Evolutionary conservation across 2,329 filamentous ascomycete species (phyloP), one percentile per base, ranked within the genome.

Genomic region (Penicillium sp.): DNA sequence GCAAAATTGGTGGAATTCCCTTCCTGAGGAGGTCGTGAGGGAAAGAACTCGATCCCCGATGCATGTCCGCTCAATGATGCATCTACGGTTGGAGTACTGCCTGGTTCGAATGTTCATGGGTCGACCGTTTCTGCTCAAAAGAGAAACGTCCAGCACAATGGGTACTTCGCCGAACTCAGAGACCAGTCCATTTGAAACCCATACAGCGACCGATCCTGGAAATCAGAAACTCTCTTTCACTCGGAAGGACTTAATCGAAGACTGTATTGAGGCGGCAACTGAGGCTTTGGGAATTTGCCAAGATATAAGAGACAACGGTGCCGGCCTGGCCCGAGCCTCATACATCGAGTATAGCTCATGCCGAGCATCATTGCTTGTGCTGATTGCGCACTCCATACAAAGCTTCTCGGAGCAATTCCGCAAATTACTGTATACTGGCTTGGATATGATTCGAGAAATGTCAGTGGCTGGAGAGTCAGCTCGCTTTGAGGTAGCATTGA

Each of bases 61-160:
- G 3, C 55, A 60, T 11, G 29, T 58, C 9, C 67, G 68, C 4
- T 59, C 61, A 1, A 54, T 35, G 4, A 61, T 65, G 45, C 66
- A 68, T 39, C 46, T 71, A 7, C 71, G 73, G 14, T 70, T 83
- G 2, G 78, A 80, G 55, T 79, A 80, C 58, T 78, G 78, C 58
- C 71, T 81, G 37, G 69, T 80, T 13, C 77, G 78, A 50, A 80
- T 83, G 72, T 83, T 80, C 52, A 72, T 79, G 44, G 80, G 80
- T 8, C 74, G 80, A 5, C 76, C 77, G 4, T 82, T 83, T 55
- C 75, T 82, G 37, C 75, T 81, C 31, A 61, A 48, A 47, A 44
- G 39, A 53, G 37, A 53, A 0, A 49, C 27, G 3, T 45, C 50
- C 0, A 45, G 50, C 14, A 53, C 58, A 23, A 50, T 46, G 23